phyloP scores from a whole-genome alignment of 2,329 filamentous ascomycete genomes.

The Colletotrichum truncatum region DNA sequence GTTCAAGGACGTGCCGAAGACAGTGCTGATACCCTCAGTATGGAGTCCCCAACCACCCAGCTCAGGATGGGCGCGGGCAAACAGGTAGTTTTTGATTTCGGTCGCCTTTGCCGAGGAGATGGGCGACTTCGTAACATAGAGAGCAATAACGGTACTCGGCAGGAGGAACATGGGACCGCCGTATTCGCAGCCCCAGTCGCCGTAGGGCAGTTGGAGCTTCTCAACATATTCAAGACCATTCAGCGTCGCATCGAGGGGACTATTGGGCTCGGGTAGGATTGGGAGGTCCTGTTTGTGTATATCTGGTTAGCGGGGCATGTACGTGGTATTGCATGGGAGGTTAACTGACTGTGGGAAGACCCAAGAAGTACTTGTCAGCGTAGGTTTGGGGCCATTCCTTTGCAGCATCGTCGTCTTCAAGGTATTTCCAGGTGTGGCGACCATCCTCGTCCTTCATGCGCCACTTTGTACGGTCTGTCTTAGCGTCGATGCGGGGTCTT shows the following conservation, averaged over 20 bases:
- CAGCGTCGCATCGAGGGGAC: slow-evolving; percentile 77
- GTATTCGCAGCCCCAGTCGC: slow-evolving; percentile 98
- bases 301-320: neutral
- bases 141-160: slow-evolving; percentile 84
- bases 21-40: slow-evolving; percentile 91
- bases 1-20: slow-evolving; percentile 90
- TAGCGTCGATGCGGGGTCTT: slow-evolving; percentile 57
- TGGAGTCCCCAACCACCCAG: slow-evolving; percentile 99
- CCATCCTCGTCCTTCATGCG: slow-evolving; percentile 84
- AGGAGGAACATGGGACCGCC: slow-evolving; percentile 97
- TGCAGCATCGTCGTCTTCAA: slow-evolving; percentile 75
- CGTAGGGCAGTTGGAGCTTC: slow-evolving; percentile 85
- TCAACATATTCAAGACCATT: slow-evolving; percentile 93
- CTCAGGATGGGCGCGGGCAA: slow-evolving; percentile 82
- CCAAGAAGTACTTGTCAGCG: slow-evolving; percentile 91
- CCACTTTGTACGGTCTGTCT: slow-evolving; percentile 87
- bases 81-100: slow-evolving; percentile 93
- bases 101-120: slow-evolving; percentile 82
- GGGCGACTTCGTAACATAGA: slow-evolving; percentile 89
- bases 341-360: slow-evolving; percentile 74
- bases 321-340: neutral
- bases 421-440: slow-evolving; percentile 93
- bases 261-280: slow-evolving; percentile 74
- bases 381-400: slow-evolving; percentile 84
- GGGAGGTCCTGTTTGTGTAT: slow-evolving; percentile 71